phyloP scores from a whole-genome alignment of 305 asterid genomes.

The Fraxinus greggii region DNA sequence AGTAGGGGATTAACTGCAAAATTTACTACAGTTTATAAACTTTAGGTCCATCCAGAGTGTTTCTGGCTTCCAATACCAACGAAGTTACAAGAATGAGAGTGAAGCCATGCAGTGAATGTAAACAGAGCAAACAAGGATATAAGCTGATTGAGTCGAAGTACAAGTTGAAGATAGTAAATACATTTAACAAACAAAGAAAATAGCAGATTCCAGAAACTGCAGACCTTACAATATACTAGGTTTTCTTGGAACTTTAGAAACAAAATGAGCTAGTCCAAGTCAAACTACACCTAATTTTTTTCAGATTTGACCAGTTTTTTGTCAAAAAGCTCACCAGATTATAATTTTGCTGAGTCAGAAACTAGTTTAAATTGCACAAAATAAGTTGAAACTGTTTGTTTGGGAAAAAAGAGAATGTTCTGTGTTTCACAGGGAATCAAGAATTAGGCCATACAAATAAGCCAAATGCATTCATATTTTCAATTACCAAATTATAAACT shows the following conservation, averaged over 20 bases:
- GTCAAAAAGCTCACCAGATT: not conserved
- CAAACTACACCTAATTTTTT: not conserved
- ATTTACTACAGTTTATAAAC: not conserved
- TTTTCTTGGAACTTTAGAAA: not conserved
- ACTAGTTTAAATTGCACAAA: not conserved
- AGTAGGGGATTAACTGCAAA: not conserved
- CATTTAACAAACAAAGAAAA: not conserved
- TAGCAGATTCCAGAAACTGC: not conserved
- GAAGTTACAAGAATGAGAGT: not conserved
- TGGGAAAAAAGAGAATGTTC: not conserved
- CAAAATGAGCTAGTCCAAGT: not conserved
- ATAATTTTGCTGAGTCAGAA: not conserved
- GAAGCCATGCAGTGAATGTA: not conserved
- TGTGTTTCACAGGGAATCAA: not conserved
- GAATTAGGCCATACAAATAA: not conserved
- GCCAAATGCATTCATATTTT: not conserved
- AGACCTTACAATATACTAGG: not conserved
- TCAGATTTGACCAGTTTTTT: not conserved
- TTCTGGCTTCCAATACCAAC: not conserved
- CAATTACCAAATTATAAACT: slow-evolving; percentile 1
- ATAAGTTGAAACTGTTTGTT: not conserved
- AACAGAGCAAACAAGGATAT: not conserved
- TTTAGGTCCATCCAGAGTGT: not conserved
- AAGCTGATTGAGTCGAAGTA: not conserved
- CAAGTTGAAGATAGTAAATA: not conserved